Conservation (phyloP, 192 early-diverging fungal species). For the Coemansia sp. region DNA sequence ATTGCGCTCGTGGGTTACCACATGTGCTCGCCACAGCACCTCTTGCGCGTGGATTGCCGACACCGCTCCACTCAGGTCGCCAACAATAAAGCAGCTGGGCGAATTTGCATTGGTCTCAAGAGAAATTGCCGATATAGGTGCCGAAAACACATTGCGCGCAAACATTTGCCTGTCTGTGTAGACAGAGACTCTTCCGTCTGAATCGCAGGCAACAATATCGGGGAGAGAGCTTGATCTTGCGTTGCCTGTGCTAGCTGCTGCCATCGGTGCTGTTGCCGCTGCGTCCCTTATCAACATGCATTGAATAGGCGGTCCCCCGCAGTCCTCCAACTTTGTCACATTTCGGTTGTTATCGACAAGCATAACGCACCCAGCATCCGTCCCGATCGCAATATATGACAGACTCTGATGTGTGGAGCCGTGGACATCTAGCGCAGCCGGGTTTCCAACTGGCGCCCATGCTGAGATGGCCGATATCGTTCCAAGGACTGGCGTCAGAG, state of each 20-base stretch:
- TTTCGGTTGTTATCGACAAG: conserved; percentile 12
- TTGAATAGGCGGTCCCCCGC: conserved; percentile 27
- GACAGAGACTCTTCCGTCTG: conserved; percentile 25
- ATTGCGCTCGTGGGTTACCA: neutral
- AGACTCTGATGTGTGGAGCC: neutral
- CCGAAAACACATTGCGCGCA: conserved; percentile 30
- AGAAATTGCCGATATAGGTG: conserved; percentile 30
- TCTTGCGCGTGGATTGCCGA: conserved; percentile 31
- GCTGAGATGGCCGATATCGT: conserved; percentile 16
- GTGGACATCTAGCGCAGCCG: neutral
- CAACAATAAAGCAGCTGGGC: conserved; percentile 29
- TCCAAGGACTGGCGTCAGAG: conserved; percentile 13
- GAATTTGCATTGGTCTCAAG: conserved; percentile 29
- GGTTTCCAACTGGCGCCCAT: conserved; percentile 2
- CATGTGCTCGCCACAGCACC: conserved; percentile 28
- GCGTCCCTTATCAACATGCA: conserved; percentile 15
- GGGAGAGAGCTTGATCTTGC: conserved; percentile 2
- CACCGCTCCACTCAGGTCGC: conserved; percentile 40
- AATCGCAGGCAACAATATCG: conserved; percentile 35
- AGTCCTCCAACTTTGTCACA: conserved; percentile 9
- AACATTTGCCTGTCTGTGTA: conserved; percentile 29
- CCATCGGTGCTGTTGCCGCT: neutral
- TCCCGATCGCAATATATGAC: conserved; percentile 25
- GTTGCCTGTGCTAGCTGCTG: neutral
- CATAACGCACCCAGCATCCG: conserved; percentile 20